Evolutionary conservation across 495 filamentous ascomycete genomes (phyloP).

Genomic region (Tetracladium marchalianum): DNA sequence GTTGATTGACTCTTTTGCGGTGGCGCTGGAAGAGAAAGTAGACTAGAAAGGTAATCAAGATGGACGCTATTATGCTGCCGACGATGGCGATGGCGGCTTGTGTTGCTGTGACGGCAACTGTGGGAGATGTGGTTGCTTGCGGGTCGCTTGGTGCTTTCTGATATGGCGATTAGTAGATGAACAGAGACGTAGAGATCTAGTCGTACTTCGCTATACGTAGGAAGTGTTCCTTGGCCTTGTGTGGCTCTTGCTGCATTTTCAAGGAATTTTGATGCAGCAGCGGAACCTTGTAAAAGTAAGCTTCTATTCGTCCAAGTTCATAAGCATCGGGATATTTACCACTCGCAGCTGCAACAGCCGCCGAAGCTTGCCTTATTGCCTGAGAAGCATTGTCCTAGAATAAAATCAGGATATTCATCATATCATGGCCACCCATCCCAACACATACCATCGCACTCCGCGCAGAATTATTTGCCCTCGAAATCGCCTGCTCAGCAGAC

Average conservation of each 20-base stretch:
- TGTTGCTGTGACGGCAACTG: slow-evolving; percentile 18
- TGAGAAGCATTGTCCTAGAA: slow-evolving; percentile 9
- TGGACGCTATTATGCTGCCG: slow-evolving; percentile 19
- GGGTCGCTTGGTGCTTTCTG: slow-evolving; percentile 10
- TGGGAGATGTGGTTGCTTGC: slow-evolving; percentile 11
- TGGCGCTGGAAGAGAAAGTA: slow-evolving; percentile 17
- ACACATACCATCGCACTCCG: slow-evolving; percentile 9
- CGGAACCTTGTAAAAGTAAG: slow-evolving; percentile 10
- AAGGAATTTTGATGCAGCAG: slow-evolving; percentile 17
- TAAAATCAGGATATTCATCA: not conserved
- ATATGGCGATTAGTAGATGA: not conserved
- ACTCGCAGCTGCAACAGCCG: slow-evolving; percentile 17
- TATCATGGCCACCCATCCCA: not conserved
- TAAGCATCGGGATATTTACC: slow-evolving; percentile 3
- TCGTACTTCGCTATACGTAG: slow-evolving; percentile 15
- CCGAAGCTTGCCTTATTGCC: slow-evolving; percentile 12
- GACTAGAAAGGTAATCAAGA: slow-evolving; percentile 18
- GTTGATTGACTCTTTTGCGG: slow-evolving; percentile 1
- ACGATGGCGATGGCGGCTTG: slow-evolving; percentile 21
- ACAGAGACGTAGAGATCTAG: not conserved
- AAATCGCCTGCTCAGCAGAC: slow-evolving; percentile 15
- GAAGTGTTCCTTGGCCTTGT: slow-evolving; percentile 7
- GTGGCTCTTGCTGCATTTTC: slow-evolving; percentile 16
- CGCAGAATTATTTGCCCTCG: slow-evolving; percentile 12
- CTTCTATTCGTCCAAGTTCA: not conserved